Evolutionary conservation across 305 asterid genomes (phyloP), one percentile per base, ranked within the genome.

Genomic region (Fraxinus sp.): DNA sequence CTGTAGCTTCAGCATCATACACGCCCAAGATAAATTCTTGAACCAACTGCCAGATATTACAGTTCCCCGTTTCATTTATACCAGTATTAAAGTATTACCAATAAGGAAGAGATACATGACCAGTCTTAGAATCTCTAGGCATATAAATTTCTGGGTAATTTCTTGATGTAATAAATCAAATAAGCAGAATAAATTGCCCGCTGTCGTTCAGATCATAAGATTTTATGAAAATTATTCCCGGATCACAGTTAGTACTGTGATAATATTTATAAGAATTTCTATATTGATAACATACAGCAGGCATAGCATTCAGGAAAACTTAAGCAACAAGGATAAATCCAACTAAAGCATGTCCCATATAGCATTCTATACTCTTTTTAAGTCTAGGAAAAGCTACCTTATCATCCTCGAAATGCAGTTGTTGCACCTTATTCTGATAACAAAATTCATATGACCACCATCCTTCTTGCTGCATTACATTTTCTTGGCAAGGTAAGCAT

Each of bases 381-480:
- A 83, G 37, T 76, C 74, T 37, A 57, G 36, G 77, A 73, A 28
- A 43, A 59, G 80, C 78, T 89, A 96, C 99, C 98, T 95, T 92
- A 0, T 92, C 99, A 77, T 92, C 97, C 92, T 96, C 99, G 91
- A 91, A 10, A 87, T 96, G 99, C 85, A 96, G 85, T 86, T 96
- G 99, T 7, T 97, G 93, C 89, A 96, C 79, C 80, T 81, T 88
- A 87, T 88, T 88, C 87, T 91, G 91, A 86, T 93, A 92, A 86
- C 99, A 96, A 84, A 96, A 92, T 89, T 96, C 99, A 89, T 96
- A 96, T 59, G 98, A 88, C 99, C 99, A 96, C 99, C 99, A 96
- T 82, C 99, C 98, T 85, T 95, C 99, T 96, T 92, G 98, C 99
- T 96, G 98, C 90, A 87, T 62, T 79, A 86, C 83, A 81, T 35